Conservation (phyloP, 257 asterid species). For the Fraxinus anomala region DNA sequence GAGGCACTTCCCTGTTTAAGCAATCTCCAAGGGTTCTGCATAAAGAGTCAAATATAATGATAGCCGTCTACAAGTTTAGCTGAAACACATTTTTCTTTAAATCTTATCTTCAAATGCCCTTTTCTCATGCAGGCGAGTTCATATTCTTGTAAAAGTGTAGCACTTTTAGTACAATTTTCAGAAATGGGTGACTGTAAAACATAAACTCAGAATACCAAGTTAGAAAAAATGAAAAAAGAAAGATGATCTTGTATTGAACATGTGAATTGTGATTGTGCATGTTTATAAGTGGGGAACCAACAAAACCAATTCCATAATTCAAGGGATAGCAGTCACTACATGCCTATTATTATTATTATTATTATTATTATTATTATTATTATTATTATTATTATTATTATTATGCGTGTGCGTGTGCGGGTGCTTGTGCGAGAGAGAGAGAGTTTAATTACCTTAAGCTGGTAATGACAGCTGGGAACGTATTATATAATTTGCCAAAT, state of each 20-base stretch:
- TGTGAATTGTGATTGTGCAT: background rate
- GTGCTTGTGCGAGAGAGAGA: too few relatives aligned
- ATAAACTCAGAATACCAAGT: background rate
- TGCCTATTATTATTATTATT: background rate
- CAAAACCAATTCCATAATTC: background rate
- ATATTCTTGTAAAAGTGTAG: background rate
- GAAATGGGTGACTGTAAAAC: background rate
- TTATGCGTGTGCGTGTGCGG: too few relatives aligned
- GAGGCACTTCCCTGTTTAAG: background rate
- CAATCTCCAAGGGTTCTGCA: background rate
- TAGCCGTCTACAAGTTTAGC: background rate
- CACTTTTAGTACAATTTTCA: background rate
- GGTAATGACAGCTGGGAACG: background rate
- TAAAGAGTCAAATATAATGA: background rate
- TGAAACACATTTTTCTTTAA: background rate
- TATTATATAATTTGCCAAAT: background rate
- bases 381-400: too few relatives aligned
- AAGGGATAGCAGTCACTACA: background rate
- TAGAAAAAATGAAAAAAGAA: background rate
- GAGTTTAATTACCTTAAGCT: background rate
- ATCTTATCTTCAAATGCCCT: background rate
- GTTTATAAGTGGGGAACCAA: background rate
- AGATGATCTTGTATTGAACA: background rate
- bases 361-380: too few relatives aligned
- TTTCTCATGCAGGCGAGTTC: background rate